Evolutionary conservation across 2,329 filamentous ascomycete species (phyloP).

Genomic region (Colletotrichum falcatum): DNA sequence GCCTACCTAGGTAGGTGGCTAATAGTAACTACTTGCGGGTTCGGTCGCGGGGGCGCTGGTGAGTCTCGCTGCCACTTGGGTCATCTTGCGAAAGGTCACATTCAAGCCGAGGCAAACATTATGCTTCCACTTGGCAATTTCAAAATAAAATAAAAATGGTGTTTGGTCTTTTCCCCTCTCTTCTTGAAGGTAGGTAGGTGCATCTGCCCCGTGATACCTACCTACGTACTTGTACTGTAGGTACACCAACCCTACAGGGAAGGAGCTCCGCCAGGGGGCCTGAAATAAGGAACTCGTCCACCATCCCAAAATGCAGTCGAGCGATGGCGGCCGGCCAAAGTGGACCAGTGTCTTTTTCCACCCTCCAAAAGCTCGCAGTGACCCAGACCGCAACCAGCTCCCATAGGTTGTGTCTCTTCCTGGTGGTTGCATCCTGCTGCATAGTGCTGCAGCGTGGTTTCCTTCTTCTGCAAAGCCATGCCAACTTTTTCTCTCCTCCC

Average conservation of each 20-base stretch:
- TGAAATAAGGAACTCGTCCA: slow-evolving; percentile 32
- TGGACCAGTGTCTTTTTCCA: slow-evolving; percentile 11
- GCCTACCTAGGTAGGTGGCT: too few species aligned
- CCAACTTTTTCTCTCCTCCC: slow-evolving; percentile 31
- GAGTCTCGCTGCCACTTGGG: background rate
- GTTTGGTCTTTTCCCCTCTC: background rate
- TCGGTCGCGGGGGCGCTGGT: too few species aligned
- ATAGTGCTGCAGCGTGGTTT: slow-evolving; percentile 33
- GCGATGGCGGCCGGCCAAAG: slow-evolving; percentile 28
- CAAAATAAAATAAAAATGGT: background rate
- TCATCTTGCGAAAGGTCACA: background rate
- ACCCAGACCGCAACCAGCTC: background rate
- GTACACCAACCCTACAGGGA: slow-evolving; percentile 7
- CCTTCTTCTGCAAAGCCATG: slow-evolving; percentile 36
- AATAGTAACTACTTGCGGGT: too few species aligned
- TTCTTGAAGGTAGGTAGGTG: background rate
- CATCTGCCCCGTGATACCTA: slow-evolving; percentile 3
- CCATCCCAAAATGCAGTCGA: background rate
- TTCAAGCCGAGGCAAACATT: background rate
- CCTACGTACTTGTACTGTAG: too few species aligned
- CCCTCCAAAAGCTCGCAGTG: slow-evolving; percentile 4
- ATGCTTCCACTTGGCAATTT: background rate
- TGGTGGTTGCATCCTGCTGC: slow-evolving; percentile 39
- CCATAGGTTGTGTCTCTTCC: slow-evolving; percentile 20
- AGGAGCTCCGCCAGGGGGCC: slow-evolving; percentile 28